phyloP scores from a whole-genome alignment of 352 stramenopile species.

The Phytophthora kernoviae region DNA sequence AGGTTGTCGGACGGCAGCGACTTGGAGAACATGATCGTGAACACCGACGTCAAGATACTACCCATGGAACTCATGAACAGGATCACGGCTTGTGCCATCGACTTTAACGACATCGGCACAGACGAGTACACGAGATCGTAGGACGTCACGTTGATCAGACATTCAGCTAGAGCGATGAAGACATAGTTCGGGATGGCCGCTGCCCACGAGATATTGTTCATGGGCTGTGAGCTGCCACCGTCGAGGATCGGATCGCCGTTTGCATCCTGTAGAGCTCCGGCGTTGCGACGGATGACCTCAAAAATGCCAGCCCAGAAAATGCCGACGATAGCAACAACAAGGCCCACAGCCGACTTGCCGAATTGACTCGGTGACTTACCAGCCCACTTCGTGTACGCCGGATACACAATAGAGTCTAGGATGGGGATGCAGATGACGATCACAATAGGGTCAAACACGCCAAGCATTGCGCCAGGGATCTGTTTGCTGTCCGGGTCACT shows the following conservation, averaged over 20 bases:
- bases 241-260: slow-evolving; percentile 37
- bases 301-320: slow-evolving; percentile 41
- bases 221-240: slow-evolving; percentile 38
- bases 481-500: slow-evolving; percentile 35
- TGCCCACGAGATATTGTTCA: slow-evolving; percentile 58
- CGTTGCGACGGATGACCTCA: slow-evolving; percentile 47
- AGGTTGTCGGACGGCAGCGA: slow-evolving; percentile 45
- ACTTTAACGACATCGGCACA: slow-evolving; percentile 55
- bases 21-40: slow-evolving; percentile 44
- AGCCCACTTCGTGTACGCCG: slow-evolving; percentile 22
- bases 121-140: slow-evolving; percentile 61
- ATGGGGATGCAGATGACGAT: slow-evolving; percentile 37
- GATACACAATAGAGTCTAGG: slow-evolving; percentile 32
- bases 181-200: slow-evolving; percentile 53
- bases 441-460: slow-evolving; percentile 41
- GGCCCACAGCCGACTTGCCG: slow-evolving; percentile 27
- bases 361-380: slow-evolving; percentile 26
- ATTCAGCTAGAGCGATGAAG: slow-evolving; percentile 52
- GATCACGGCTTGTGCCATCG: slow-evolving; percentile 34
- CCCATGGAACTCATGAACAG: slow-evolving; percentile 42
- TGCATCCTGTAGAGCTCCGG: slow-evolving; percentile 27
- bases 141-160: slow-evolving; percentile 58
- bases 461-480: slow-evolving; percentile 48
- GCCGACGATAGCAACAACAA: slow-evolving; percentile 26
- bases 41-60: slow-evolving; percentile 40